phyloP scores from a whole-genome alignment of 768 basidiomycete genomes.

The Amanita phalloides region DNA sequence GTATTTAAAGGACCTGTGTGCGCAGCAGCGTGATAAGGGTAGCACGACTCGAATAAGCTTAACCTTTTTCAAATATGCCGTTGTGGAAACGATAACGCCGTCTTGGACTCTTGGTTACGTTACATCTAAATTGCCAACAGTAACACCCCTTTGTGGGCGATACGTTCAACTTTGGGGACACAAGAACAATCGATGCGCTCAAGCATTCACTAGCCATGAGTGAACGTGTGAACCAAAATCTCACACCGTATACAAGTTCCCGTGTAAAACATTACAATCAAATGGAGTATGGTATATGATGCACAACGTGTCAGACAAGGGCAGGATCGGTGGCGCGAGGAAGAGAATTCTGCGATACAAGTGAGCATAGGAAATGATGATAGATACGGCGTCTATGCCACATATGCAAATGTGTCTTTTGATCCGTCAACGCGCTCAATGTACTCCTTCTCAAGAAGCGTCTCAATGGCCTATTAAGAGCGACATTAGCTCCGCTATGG shows the following conservation, averaged over 20 bases:
- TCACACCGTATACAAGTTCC: too few relatives aligned
- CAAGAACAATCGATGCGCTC: too few relatives aligned
- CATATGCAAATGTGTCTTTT: conserved; percentile 81
- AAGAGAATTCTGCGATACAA: not conserved
- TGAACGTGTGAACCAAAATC: too few relatives aligned
- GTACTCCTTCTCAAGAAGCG: conserved; percentile 92
- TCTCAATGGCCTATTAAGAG: conserved; percentile 69
- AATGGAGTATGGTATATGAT: conserved; percentile 3
- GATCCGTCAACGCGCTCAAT: conserved; percentile 89
- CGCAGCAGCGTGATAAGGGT: not conserved
- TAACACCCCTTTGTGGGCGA: too few relatives aligned
- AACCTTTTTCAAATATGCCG: too few relatives aligned
- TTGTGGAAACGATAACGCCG: too few relatives aligned
- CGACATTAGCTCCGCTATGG: conserved; percentile 8
- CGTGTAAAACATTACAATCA: conserved; percentile 1
- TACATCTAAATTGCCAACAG: too few relatives aligned
- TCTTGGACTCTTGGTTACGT: too few relatives aligned
- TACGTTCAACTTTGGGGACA: too few relatives aligned
- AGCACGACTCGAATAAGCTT: too few relatives aligned
- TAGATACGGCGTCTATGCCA: conserved; percentile 34
- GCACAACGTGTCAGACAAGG: not conserved
- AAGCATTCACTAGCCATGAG: too few relatives aligned
- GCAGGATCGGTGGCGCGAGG: not conserved
- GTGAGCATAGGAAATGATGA: conserved; percentile 3
- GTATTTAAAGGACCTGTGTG: not conserved